These are phyloP conservation scores for Cutaneotrichosporon spelunceum DNA, from an alignment of 1,284 basidiomycete genomes.

Conservation along the genomic window DNA sequence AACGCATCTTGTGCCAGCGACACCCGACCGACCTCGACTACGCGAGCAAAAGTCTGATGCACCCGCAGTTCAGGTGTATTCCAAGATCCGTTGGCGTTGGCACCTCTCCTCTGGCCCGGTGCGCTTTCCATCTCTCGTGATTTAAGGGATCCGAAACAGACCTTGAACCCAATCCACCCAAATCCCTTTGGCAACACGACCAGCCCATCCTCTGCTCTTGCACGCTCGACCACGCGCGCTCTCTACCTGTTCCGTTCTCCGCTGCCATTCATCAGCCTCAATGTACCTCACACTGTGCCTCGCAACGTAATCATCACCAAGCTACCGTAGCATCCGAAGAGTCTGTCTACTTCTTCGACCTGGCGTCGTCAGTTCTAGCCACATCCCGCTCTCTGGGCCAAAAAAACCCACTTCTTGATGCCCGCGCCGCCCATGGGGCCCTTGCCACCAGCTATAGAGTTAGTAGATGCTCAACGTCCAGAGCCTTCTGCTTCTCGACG, in stretches of 20 bases:
- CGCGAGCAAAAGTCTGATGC: too few relatives aligned
- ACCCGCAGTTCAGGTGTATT: too few relatives aligned
- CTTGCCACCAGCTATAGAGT: conserved; percentile 30
- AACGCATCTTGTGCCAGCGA: too few relatives aligned
- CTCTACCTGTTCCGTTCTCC: too few relatives aligned
- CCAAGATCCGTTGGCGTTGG: too few relatives aligned
- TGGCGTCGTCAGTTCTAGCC: conserved; percentile 4
- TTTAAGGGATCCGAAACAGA: not conserved
- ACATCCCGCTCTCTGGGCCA: not conserved
- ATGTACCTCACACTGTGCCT: not conserved
- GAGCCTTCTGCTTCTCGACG: not conserved
- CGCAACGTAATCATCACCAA: not conserved
- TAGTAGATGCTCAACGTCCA: conserved; percentile 6
- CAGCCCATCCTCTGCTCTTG: too few relatives aligned
- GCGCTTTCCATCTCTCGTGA: not conserved
- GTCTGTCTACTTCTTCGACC: conserved; percentile 21
- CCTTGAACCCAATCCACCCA: not conserved
- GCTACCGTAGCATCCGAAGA: not conserved
- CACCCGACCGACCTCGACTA: too few relatives aligned
- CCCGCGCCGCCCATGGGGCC: conserved; percentile 41
- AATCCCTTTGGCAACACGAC: too few relatives aligned
- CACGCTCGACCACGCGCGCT: too few relatives aligned
- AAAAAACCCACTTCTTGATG: conserved; percentile 44
- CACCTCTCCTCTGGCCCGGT: not conserved
- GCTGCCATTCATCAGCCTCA: not conserved